These are phyloP conservation scores for Ogataea zsoltii DNA, from an alignment of 805 yeast genomes.

Conservation along the genomic window DNA sequence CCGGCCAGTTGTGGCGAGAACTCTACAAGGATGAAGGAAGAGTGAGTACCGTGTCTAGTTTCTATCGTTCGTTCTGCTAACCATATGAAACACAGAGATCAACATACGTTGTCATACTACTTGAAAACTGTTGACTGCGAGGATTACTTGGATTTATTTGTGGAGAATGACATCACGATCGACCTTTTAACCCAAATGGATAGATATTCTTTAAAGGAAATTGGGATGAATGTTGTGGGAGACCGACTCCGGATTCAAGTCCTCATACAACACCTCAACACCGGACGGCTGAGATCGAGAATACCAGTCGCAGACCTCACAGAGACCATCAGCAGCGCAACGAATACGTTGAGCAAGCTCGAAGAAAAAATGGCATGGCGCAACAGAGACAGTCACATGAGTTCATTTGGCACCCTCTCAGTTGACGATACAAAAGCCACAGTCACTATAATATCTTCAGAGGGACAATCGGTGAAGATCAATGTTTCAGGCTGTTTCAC, in stretches of 20 bases:
- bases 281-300: constrained; percentile 29
- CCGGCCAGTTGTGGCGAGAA: too few species aligned
- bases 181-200: constrained; percentile 65
- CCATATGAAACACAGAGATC: constrained; percentile 12
- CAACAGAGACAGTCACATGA: constrained; percentile 2
- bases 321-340: constrained; percentile 19
- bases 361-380: constrained; percentile 9
- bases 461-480: constrained; percentile 68
- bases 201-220: constrained; percentile 59
- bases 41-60: constrained; percentile 3
- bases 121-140: constrained; percentile 30
- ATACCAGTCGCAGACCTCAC: constrained; percentile 23
- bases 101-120: constrained; percentile 19
- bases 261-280: constrained; percentile 50
- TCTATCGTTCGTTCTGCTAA: background rate
- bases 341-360: constrained; percentile 17
- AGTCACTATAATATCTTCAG: constrained; percentile 71
- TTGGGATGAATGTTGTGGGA: constrained; percentile 79
- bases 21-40: constrained; percentile 6
- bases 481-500: constrained; percentile 78
- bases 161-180: constrained; percentile 53
- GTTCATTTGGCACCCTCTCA: background rate
- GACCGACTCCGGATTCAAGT: constrained; percentile 73
- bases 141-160: constrained; percentile 27
- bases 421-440: constrained; percentile 6